Conservation (phyloP, 1,284 basidiomycete species). For the Naganishia liquefaciens region DNA sequence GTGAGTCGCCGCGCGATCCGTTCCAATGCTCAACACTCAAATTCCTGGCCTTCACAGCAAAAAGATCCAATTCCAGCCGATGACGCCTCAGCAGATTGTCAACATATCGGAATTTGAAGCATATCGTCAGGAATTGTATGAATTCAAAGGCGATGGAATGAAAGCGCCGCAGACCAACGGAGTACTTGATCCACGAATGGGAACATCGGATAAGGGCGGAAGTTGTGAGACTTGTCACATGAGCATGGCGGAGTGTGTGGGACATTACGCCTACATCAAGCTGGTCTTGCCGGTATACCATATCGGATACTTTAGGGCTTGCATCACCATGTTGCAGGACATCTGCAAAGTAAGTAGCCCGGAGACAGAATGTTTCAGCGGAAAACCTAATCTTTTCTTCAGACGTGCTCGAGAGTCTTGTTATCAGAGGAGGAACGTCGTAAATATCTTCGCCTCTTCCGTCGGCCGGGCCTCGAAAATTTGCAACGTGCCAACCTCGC, state of each 20-base stretch:
- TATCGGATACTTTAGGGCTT: slow-evolving; percentile 97
- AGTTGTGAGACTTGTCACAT: slow-evolving; percentile 95
- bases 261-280: slow-evolving; percentile 97
- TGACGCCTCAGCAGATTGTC: slow-evolving; percentile 90
- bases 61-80: slow-evolving; percentile 87
- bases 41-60: slow-evolving; percentile 61
- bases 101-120: slow-evolving; percentile 92
- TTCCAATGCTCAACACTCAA: neutral
- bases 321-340: slow-evolving; percentile 87
- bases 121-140: slow-evolving; percentile 86
- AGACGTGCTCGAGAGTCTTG: slow-evolving; percentile 95
- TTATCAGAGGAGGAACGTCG: slow-evolving; percentile 85
- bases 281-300: slow-evolving; percentile 95
- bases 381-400: slow-evolving; percentile 13
- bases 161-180: slow-evolving; percentile 81
- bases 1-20: slow-evolving; percentile 58
- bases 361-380: neutral
- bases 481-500: slow-evolving; percentile 81
- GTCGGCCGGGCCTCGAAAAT: slow-evolving; percentile 87
- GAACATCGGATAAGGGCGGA: slow-evolving; percentile 89
- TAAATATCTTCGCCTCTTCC: slow-evolving; percentile 81
- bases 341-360: slow-evolving; percentile 79
- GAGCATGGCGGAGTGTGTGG: slow-evolving; percentile 90
- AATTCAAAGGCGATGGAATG: slow-evolving; percentile 54
- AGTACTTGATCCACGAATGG: slow-evolving; percentile 87